phyloP scores from a whole-genome alignment of 768 basidiomycete species.

The Mycena capillaripes region DNA sequence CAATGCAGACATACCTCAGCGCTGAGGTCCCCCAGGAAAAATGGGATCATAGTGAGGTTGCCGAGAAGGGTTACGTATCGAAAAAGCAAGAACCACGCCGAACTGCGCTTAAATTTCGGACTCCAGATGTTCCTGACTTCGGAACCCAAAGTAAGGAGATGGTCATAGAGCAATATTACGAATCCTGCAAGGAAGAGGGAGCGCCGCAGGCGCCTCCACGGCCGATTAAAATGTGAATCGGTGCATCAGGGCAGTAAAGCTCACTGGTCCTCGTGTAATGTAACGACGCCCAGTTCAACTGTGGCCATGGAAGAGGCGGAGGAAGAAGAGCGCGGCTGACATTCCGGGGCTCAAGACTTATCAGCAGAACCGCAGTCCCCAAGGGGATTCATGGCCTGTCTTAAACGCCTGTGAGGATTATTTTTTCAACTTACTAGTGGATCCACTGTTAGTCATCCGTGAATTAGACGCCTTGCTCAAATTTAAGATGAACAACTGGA shows the following conservation, averaged over 20 bases:
- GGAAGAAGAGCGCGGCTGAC: not conserved
- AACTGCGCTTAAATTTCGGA: conserved; percentile 1
- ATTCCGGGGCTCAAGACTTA: not conserved
- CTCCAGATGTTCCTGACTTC: not conserved
- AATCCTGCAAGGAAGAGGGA: conserved; percentile 2
- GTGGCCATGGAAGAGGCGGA: no score
- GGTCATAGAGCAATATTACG: not conserved
- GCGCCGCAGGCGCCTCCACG: conserved; percentile 1
- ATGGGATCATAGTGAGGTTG: not conserved
- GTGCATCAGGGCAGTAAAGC: not conserved
- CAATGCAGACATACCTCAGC: not conserved
- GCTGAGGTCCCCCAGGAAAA: not conserved
- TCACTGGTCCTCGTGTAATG: not conserved
- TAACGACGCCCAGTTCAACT: not conserved
- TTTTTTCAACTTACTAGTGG: not conserved
- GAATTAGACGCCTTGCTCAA: no score
- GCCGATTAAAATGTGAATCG: not conserved
- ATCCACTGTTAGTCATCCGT: no score
- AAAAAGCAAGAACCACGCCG: conserved; percentile 4
- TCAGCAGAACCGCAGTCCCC: not conserved
- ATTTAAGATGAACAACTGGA: no score
- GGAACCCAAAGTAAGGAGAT: not conserved
- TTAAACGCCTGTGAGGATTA: no score
- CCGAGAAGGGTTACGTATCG: not conserved
- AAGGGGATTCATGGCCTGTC: not conserved